Evolutionary conservation across 1,284 basidiomycete species (phyloP).

Genomic region (Cryptococcus sp.): DNA sequence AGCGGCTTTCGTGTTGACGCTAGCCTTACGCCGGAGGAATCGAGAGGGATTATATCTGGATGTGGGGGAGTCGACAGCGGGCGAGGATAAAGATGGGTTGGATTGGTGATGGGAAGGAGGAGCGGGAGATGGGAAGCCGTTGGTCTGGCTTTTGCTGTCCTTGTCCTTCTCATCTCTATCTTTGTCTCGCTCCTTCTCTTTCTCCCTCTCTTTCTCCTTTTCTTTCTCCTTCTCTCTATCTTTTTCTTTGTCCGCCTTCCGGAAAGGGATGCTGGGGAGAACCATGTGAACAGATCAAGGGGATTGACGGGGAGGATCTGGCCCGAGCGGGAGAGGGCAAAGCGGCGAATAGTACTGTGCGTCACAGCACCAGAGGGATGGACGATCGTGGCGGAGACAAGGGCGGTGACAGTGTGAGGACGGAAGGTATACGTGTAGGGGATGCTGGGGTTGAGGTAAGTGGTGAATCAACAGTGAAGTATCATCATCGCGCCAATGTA

Average conservation of each 20-base stretch:
- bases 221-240: neutral
- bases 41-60: slow-evolving; percentile 23
- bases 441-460: too few species aligned
- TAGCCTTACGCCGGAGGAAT: slow-evolving; percentile 24
- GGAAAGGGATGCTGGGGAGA: slow-evolving; percentile 15
- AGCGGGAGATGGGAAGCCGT: neutral
- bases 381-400: too few species aligned
- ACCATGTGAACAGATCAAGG: neutral
- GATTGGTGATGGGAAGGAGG: neutral
- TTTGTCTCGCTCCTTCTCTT: slow-evolving; percentile 1
- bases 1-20: slow-evolving; percentile 5
- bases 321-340: too few species aligned
- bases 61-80: slow-evolving; percentile 11
- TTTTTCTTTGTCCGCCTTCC: slow-evolving; percentile 17
- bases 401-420: too few species aligned
- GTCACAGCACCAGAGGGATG: too few species aligned
- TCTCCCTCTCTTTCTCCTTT: neutral
- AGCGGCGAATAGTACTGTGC: too few species aligned
- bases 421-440: too few species aligned
- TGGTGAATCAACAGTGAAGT: too few species aligned
- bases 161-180: neutral
- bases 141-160: neutral
- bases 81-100: neutral
- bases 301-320: too few species aligned
- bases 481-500: too few species aligned